Base-by-base conservation (phyloP, 1,284 basidiomycete genomes). In the Moesziomyces antarcticus region DNA sequence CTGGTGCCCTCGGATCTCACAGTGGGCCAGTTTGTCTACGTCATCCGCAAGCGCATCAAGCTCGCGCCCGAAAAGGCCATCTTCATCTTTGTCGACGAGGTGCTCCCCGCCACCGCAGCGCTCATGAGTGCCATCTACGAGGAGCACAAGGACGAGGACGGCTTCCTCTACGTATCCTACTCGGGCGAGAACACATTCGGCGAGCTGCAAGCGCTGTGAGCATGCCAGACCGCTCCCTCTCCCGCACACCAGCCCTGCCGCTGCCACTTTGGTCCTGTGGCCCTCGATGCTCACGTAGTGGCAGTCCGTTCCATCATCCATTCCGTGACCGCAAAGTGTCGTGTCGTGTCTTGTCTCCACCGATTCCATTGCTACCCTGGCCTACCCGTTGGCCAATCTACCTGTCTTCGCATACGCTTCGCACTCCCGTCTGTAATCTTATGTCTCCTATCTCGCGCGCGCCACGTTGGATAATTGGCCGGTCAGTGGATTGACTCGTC, bases 1-100 rank as follows among this genome's bases (percentile, higher is more conserved):
- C 88, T 99, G 48, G 97, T 99, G 4, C 97, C 97, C 55, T 96
- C 94, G 92, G 96, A 99, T 86, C 87, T 99, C 56, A 99, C 97
- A 25, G 97, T 99, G 7, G 82, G 82, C 13, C 82, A 99, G 85
- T 99, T 99, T 84, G 97, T 99, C 66, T 99, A 99, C 85, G 97
- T 99, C 47, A 99, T 99, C 84, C 91, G 97, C 83, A 99, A 99
- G 89, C 93, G 97, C 60, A 99, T 99, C 91, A 99, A 99, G 90
- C 90, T 99, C 60, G 93, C 94, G 37, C 96, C 97, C 18, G 97
- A 99, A 89, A 98, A 98, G 87, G 97, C 97, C 46, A 83, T 83
- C 50, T 83, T 83, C 48, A 80, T 83, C 61, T 83, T 82, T 70
- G 80, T 83, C 35, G 94, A 99, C 81, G 97, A 99, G 85, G 94